These are phyloP conservation scores for Alternaria gaisen DNA, from an alignment of 2,329 filamentous ascomycete species.

Conservation along the genomic window DNA sequence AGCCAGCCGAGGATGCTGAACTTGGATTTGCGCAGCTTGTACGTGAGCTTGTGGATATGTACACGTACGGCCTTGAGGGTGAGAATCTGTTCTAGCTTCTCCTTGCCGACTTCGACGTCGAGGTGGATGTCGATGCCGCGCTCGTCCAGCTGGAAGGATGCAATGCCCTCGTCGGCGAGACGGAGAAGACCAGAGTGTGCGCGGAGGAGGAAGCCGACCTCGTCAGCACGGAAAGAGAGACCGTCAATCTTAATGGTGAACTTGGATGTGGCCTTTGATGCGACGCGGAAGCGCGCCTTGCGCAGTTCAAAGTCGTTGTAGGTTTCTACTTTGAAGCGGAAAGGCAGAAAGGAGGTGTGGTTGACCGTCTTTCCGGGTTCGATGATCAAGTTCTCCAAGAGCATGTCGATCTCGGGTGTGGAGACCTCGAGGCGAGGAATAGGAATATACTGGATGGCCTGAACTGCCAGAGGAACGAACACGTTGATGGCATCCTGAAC, in stretches of 20 bases:
- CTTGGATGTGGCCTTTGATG: slow-evolving; percentile 72
- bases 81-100: slow-evolving; percentile 81
- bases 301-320: slow-evolving; percentile 87
- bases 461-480: slow-evolving; percentile 79
- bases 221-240: slow-evolving; percentile 82
- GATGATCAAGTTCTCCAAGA: slow-evolving; percentile 89
- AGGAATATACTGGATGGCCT: slow-evolving; percentile 84
- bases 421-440: slow-evolving; percentile 91
- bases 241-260: slow-evolving; percentile 83
- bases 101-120: slow-evolving; percentile 82
- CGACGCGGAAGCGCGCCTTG: slow-evolving; percentile 76
- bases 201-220: slow-evolving; percentile 89
- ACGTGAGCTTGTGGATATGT: slow-evolving; percentile 85
- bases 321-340: slow-evolving; percentile 80
- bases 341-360: slow-evolving; percentile 87
- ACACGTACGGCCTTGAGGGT: slow-evolving; percentile 79
- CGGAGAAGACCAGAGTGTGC: slow-evolving; percentile 78
- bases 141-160: slow-evolving; percentile 84
- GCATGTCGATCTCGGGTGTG: slow-evolving; percentile 81
- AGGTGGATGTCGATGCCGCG: slow-evolving; percentile 86
- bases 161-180: slow-evolving; percentile 83
- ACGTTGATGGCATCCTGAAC: slow-evolving; percentile 79
- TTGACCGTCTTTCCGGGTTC: slow-evolving; percentile 88
- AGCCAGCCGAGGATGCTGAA: slow-evolving; percentile 83
- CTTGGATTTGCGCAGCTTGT: slow-evolving; percentile 76